Conservation (phyloP, 768 basidiomycete genomes). For the Suillus subluteus region DNA sequence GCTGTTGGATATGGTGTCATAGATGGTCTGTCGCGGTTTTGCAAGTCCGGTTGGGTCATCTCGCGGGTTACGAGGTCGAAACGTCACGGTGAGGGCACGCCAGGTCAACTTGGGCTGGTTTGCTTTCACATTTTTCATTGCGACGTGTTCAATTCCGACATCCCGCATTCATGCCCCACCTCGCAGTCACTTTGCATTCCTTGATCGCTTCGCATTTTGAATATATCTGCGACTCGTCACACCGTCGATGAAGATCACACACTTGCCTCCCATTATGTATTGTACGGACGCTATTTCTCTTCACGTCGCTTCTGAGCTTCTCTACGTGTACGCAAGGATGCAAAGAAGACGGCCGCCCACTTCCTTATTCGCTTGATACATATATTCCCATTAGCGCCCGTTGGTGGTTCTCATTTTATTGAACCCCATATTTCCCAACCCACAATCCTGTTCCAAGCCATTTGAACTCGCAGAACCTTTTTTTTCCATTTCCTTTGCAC, state of each 20-base stretch:
- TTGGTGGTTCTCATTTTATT: constrained; percentile 26
- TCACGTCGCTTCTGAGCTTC: constrained; percentile 43
- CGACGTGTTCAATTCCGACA: constrained; percentile 17
- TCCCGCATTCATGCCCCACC: constrained; percentile 23
- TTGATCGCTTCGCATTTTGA: constrained; percentile 24
- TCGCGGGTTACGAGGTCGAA: constrained; percentile 17
- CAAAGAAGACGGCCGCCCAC: constrained; percentile 33
- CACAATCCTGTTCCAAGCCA: constrained; percentile 22
- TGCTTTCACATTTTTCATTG: constrained; percentile 21
- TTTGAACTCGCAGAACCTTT: constrained; percentile 20
- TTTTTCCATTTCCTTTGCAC: constrained; percentile 9
- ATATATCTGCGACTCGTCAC: constrained; percentile 22
- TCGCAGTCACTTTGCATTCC: constrained; percentile 21
- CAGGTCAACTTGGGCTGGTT: constrained; percentile 20
- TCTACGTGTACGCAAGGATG: constrained; percentile 18
- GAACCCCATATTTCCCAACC: constrained; percentile 32
- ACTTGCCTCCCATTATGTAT: constrained; percentile 46
- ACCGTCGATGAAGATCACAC: constrained; percentile 35
- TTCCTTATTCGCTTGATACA: constrained; percentile 31
- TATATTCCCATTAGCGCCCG: constrained; percentile 37
- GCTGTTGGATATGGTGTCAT: constrained; percentile 37
- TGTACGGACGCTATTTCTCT: constrained; percentile 81
- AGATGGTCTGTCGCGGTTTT: constrained; percentile 38
- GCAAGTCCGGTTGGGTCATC: constrained; percentile 20
- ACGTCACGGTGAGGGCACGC: constrained; percentile 27